Base-by-base conservation (phyloP, 1,139 yeast species). In the Candida freyschussii region DNA sequence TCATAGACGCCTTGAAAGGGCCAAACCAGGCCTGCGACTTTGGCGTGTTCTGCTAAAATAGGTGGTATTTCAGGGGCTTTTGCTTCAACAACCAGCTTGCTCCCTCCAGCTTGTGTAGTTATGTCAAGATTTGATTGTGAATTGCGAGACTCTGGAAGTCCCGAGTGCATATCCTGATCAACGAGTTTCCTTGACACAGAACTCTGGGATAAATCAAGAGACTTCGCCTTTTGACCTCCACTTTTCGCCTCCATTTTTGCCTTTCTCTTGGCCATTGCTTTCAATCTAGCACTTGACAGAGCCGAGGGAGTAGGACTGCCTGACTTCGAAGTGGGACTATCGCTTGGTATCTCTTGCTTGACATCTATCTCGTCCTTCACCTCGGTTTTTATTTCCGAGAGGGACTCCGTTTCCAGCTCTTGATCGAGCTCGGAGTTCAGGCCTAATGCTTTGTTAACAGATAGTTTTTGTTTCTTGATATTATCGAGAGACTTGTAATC, bases 1-100 rank as follows among this genome's bases (percentile, higher is more conserved):
- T 87, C 96, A 53, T 82, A 87, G n/a, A 91, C 80, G n/a, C 96
- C 96, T 65, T 89, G 96, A 48, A 89, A 85, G 37, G 87, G 95
- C 97, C 98, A 93, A 1, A 85, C 82, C 30, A 80, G 65, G 5
- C 87, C 91, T 1, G 84, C 78, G 7, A 79, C 83, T 33, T 78
- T 76, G 23, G 83, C 76, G 45, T 85, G 89, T 49, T 80, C 82
- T 7, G 86, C 78, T 9, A 86, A 61, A 4, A 85, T 64, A 8
- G 89, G 86, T 1, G 85, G 72, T 5, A 81, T 65, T 40, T 78
- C 78, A 0, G 86, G 67, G 2, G 75, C 74, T 52, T 77, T 77
- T 32, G 82, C 78, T 57, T 91, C 97, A 23, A 91, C 77, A 39
- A 89, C 94, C 24, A 91, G 67, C 54, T 83, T 84, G 30, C 78